Base-by-base conservation (phyloP, 2,329 filamentous ascomycete species). In the Cyanodermella asteris region DNA sequence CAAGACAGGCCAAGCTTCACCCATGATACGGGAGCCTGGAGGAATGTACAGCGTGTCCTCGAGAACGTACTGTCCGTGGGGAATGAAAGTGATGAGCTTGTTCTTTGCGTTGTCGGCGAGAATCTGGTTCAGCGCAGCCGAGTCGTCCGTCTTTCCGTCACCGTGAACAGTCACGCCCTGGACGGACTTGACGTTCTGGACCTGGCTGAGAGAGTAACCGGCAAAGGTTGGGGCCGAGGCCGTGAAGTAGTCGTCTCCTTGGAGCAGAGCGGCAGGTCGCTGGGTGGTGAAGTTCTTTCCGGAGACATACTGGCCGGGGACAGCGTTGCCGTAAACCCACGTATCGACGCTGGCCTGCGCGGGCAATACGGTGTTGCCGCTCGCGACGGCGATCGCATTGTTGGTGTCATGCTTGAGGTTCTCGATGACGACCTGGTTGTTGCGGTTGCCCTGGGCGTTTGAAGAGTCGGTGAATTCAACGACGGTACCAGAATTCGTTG, bases 1-100 rank as follows among this genome's bases (percentile, higher is more conserved):
- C 37, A 60, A 57, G 4, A 50, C 49, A 7, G 61, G 51, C 49
- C 59, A 64, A 5, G 53, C 52, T 39, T 68, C 60, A 12, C 65
- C 65, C 7, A 64, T 48, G 14, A 70, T 53, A 3, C 50, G 49
- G 4, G 59, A 57, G 8, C 56, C 52, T 6, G 49, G 42, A 1
- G 59, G 59, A 16, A 63, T 37, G 12, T 47, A 44, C 12, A 63
- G 38, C 1, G 59, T 62, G 8, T 44, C 39, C 1, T 45, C 51
- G 11, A 61, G 47, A 15, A 52, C 41, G 35, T 62, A 55, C n/a
- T 43, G 36, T 6, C 51, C 56, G 4, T 49, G 43, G 3, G 52
- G 52, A 32, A 57, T 50, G 34, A 45, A 57, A 3, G 48, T 33
- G 24, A 56, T 40, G 26, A 50, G 51, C 37, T 44, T 44, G 16